Base-by-base conservation (phyloP, 768 basidiomycete genomes). In the Gymnopilus junonius region DNA sequence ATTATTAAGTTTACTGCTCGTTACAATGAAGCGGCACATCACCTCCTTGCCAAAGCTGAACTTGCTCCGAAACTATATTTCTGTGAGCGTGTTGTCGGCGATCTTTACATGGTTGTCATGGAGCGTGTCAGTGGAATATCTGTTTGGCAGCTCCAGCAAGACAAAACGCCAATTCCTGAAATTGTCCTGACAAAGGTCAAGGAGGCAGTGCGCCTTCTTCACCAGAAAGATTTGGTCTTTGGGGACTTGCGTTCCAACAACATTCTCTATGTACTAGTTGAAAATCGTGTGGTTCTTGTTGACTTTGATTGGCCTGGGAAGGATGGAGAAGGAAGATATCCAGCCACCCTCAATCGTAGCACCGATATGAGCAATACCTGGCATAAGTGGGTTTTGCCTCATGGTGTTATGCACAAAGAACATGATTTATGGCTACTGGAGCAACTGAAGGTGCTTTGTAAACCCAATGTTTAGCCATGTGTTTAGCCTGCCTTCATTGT, bases 291-390 rank as follows among this genome's bases (percentile, higher is more conserved):
- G 25, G 48, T 71, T 48, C 64, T 76, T 14, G 64, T 74, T 35
- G n/a, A n/a, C n/a, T n/a, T n/a, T n/a, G n/a, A n/a, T n/a, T n/a
- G n/a, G n/a, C n/a, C n/a, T n/a, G n/a, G n/a, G n/a, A n/a, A n/a
- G n/a, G n/a, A n/a, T n/a, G n/a, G n/a, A n/a, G n/a, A n/a, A n/a
- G n/a, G n/a, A n/a, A n/a, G n/a, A n/a, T n/a, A n/a, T n/a, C n/a
- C n/a, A n/a, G n/a, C n/a, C n/a, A n/a, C n/a, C n/a, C 70, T 74
- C 62, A 74, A 74, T 57, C 72, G 75, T 63, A 75, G 71, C 73
- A 55, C 68, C 55, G 40, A 42, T n/a, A 4, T 10, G 15, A n/a
- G n/a, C 40, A 10, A 14, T 10, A 37, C 35, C 7, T 42, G 40
- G 40, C 4, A 10, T 4, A 5, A 8, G 4, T 10, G 15, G 5